Percentiles rank a stretch among this genome's conserved stretches.
Evolutionary conservation across 192 early-diverging fungal species (phyloP).

Genomic region (Pilaira anomala): DNA sequence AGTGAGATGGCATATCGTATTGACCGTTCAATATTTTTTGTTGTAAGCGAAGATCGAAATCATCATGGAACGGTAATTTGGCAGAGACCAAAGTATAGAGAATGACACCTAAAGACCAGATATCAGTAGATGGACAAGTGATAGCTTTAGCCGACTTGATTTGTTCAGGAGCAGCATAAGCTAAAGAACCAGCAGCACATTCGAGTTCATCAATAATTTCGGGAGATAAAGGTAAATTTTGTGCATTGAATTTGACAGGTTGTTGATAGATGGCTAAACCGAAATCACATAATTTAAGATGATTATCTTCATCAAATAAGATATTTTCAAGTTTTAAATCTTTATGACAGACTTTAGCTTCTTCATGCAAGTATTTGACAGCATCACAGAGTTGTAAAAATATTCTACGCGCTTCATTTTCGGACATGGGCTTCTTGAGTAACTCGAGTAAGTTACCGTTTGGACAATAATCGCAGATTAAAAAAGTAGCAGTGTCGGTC

Average conservation of each 20-base stretch:
- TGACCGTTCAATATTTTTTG: constrained; percentile 63
- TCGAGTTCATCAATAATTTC: constrained; percentile 18
- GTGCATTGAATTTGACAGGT: constrained; percentile 31
- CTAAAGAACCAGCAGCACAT: constrained; percentile 58
- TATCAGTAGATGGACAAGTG: constrained; percentile 55
- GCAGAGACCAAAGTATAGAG: constrained; percentile 68
- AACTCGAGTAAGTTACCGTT: constrained; percentile 63
- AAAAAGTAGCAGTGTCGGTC: constrained; percentile 60
- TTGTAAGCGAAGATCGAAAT: constrained; percentile 66
- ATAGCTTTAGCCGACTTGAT: constrained; percentile 43
- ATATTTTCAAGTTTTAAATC: constrained; percentile 96
- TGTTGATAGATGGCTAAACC: constrained; percentile 64
- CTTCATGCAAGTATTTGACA: constrained; percentile 75
- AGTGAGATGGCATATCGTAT: constrained; percentile 43
- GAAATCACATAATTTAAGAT: constrained; percentile 87
- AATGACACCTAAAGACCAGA: constrained; percentile 77
- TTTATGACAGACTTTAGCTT: constrained; percentile 64
- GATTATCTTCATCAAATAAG: constrained; percentile 60
- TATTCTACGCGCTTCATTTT: constrained; percentile 50
- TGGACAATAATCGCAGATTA: constrained; percentile 69
- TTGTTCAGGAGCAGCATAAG: constrained; percentile 74
- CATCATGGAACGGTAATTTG: constrained; percentile 72
- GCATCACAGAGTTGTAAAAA: constrained; percentile 75
- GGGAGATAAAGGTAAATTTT: background rate
- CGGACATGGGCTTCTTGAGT: constrained; percentile 47